Evolutionary conservation across 352 stramenopile species (phyloP).

Genomic region (Aphanomyces astaci): DNA sequence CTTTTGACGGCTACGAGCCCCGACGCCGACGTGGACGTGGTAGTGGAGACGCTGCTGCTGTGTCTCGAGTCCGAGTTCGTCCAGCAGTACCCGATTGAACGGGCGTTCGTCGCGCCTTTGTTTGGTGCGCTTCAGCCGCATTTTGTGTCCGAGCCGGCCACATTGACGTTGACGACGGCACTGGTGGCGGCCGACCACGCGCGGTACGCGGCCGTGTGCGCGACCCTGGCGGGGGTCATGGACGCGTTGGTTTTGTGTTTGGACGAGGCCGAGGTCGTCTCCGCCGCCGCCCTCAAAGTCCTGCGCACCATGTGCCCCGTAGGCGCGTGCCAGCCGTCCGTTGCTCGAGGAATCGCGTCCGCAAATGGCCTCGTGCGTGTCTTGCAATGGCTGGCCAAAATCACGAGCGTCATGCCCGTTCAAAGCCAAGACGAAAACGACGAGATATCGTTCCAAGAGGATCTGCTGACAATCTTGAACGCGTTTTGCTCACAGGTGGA

Average conservation of each 20-base stretch:
- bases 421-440: too few relatives aligned
- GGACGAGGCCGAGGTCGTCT: neutral
- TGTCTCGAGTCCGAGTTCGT: constrained; percentile 7
- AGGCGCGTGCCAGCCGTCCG: neutral
- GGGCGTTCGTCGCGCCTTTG: neutral
- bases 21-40: neutral
- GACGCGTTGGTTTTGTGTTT: neutral
- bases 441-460: neutral
- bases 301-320: neutral
- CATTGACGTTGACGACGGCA: constrained; percentile 1
- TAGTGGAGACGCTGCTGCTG: neutral
- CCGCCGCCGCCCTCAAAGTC: neutral
- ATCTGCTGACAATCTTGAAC: neutral
- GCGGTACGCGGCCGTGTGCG: neutral
- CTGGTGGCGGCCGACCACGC: constrained; percentile 2
- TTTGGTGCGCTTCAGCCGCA: neutral
- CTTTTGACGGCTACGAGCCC: neutral
- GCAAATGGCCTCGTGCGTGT: neutral
- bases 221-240: neutral
- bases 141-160: neutral
- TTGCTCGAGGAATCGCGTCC: neutral
- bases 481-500: constrained; percentile 9
- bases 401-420: neutral
- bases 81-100: constrained; percentile 9
- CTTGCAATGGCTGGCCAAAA: neutral